Conservation (phyloP, 2,329 filamentous ascomycete genomes). For the Alternaria triticina region DNA sequence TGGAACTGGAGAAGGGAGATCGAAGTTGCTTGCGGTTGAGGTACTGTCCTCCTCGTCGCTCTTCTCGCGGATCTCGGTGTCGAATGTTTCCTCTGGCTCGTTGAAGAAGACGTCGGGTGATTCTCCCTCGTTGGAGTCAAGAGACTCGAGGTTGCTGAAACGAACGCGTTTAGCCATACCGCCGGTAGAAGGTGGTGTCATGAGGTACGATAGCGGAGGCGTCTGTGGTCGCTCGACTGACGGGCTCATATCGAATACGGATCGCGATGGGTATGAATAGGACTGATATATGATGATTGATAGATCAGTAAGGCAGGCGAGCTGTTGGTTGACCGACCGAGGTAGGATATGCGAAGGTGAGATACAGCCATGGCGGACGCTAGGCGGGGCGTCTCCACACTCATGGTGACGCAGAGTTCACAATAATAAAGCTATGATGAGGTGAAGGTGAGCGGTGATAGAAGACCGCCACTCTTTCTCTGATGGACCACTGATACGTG, state of each 20-base stretch:
- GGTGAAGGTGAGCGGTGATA: slow-evolving; percentile 13
- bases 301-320: not conserved
- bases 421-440: not conserved
- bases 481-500: no score
- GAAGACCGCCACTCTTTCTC: not conserved
- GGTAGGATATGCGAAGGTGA: slow-evolving; percentile 12
- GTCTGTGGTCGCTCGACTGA: slow-evolving; percentile 10
- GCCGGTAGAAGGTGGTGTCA: slow-evolving; percentile 32
- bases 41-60: not conserved
- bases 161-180: slow-evolving; percentile 9
- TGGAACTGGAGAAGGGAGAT: not conserved
- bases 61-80: slow-evolving; percentile 7
- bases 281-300: not conserved
- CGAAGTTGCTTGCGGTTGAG: not conserved
- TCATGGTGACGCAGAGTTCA: slow-evolving; percentile 3
- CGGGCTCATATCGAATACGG: not conserved
- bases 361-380: not conserved
- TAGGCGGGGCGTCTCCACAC: not conserved
- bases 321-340: not conserved
- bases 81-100: slow-evolving; percentile 12
- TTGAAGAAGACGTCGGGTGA: slow-evolving; percentile 9
- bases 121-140: slow-evolving; percentile 8
- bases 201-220: slow-evolving; percentile 13
- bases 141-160: slow-evolving; percentile 2
- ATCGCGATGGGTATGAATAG: not conserved